Conservation (phyloP, 352 stramenopile species). For the Phytopythium aichiense region DNA sequence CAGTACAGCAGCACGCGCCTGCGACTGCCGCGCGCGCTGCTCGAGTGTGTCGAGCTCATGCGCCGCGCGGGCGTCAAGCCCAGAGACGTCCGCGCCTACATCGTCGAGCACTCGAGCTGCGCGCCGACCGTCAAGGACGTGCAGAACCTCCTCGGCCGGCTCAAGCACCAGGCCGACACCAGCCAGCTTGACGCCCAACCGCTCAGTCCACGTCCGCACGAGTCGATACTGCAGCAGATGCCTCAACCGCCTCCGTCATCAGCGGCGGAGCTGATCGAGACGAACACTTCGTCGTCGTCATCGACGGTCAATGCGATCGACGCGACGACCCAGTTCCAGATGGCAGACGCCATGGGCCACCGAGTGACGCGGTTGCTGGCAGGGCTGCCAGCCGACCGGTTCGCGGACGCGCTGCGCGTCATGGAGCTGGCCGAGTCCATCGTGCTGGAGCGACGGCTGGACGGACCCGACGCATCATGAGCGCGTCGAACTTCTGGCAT, state of each 20-base stretch:
- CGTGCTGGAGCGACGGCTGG: constrained; percentile 11
- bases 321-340: constrained; percentile 22
- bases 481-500: no score
- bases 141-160: constrained; percentile 25
- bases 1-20: constrained; percentile 33
- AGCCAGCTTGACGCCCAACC: neutral
- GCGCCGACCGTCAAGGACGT: constrained; percentile 31
- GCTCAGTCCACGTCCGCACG: neutral
- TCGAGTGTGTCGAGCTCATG: constrained; percentile 32
- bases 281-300: neutral
- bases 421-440: constrained; percentile 26
- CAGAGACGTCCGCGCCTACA: constrained; percentile 25
- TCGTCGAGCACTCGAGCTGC: constrained; percentile 28
- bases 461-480: neutral
- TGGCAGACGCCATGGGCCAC: constrained; percentile 20
- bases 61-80: constrained; percentile 28
- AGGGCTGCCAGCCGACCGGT: constrained; percentile 16
- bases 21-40: constrained; percentile 20
- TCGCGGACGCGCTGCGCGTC: constrained; percentile 22
- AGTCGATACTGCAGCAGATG: constrained; percentile 9
- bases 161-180: constrained; percentile 7
- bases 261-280: neutral
- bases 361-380: constrained; percentile 20
- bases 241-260: neutral
- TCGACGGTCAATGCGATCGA: neutral